phyloP scores from a whole-genome alignment of 768 basidiomycete species.

The Xerocomellus dryophilus region DNA sequence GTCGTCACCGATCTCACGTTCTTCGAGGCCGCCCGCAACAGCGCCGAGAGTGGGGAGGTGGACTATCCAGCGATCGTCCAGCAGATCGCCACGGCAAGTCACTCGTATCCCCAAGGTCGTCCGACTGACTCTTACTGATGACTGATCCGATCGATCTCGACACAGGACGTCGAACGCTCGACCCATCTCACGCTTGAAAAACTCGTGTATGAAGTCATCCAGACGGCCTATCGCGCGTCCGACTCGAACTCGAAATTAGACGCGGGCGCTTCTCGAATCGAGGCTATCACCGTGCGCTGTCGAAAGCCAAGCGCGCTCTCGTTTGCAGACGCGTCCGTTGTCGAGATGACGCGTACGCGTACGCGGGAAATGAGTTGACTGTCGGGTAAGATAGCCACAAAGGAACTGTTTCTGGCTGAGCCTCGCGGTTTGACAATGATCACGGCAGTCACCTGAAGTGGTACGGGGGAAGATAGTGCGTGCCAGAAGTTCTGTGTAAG shows the following conservation, averaged over 20 bases:
- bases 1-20: slow-evolving; percentile 55
- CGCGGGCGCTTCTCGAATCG: slow-evolving; percentile 27
- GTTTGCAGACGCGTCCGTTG: slow-evolving; percentile 59
- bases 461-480: too few species aligned
- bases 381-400: too few species aligned
- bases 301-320: slow-evolving; percentile 72
- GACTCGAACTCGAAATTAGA: slow-evolving; percentile 29
- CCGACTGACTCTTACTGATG: background rate
- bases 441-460: too few species aligned
- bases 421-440: too few species aligned
- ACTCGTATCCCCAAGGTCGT: background rate
- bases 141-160: background rate
- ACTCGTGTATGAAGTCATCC: slow-evolving; percentile 43
- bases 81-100: slow-evolving; percentile 27
- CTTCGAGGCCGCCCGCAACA: slow-evolving; percentile 28
- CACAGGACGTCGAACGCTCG: slow-evolving; percentile 14
- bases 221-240: slow-evolving; percentile 54
- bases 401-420: too few species aligned
- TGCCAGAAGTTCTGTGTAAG: too few species aligned
- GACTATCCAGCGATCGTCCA: slow-evolving; percentile 40
- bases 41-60: slow-evolving; percentile 10
- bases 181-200: slow-evolving; percentile 23
- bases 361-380: background rate
- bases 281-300: slow-evolving; percentile 48
- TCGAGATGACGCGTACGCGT: slow-evolving; percentile 60